Percentiles rank a stretch among this genome's conserved stretches.
phyloP scores from a whole-genome alignment of 129 eudicot species.

The Heracleum sosnowskyi region DNA sequence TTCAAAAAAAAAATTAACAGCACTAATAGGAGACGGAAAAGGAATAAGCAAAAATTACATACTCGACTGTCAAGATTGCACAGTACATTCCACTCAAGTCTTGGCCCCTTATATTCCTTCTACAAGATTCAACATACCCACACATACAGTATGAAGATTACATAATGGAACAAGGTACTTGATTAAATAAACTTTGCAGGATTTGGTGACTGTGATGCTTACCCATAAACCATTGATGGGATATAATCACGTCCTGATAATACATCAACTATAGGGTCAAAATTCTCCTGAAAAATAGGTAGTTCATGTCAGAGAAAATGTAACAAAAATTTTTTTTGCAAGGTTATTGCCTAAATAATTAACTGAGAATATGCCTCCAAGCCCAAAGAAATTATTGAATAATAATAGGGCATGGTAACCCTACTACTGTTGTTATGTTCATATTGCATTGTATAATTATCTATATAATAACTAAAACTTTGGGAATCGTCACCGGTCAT shows the following conservation, averaged over 20 bases:
- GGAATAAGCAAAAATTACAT: conserved; percentile 13
- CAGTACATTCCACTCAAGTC: conserved; percentile 89
- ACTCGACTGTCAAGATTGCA: conserved; percentile 85
- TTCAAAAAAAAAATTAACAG: background rate
- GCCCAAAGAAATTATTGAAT: background rate
- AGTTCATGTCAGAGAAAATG: background rate
- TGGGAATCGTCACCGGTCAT: background rate
- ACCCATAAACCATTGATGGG: conserved; percentile 96
- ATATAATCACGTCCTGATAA: conserved; percentile 80
- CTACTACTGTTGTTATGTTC: background rate
- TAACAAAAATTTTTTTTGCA: background rate
- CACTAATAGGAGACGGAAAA: background rate
- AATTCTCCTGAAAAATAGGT: conserved; percentile 50
- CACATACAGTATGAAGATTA: background rate
- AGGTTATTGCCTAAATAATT: background rate
- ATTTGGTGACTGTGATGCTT: conserved; percentile 14
- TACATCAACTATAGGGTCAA: conserved; percentile 80
- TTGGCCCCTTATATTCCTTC: conserved; percentile 82
- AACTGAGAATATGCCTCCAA: background rate
- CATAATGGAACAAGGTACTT: background rate
- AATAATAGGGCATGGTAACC: background rate
- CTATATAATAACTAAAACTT: background rate
- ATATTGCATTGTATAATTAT: background rate
- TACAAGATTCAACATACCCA: conserved; percentile 15
- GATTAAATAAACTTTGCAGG: background rate